Evolutionary conservation across 2,329 filamentous ascomycete species (phyloP).

Genomic region (Periconia sp.): DNA sequence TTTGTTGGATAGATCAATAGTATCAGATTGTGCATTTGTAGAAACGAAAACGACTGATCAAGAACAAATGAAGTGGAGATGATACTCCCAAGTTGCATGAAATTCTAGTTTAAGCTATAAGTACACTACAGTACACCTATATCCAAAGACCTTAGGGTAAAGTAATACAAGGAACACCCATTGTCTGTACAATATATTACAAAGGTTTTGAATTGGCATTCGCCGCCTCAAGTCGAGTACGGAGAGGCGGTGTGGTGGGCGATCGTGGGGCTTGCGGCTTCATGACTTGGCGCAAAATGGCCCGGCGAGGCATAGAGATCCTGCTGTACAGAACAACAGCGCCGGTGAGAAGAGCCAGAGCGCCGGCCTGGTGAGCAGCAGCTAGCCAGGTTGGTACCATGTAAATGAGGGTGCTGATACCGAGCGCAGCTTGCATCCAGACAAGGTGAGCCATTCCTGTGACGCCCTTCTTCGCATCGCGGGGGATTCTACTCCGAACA

Average conservation of each 20-base stretch:
- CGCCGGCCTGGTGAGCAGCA: conserved; percentile 90
- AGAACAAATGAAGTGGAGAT: too few relatives aligned
- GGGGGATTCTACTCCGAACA: conserved; percentile 65
- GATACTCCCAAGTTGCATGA: too few relatives aligned
- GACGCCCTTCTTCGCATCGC: conserved; percentile 72
- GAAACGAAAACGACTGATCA: too few relatives aligned
- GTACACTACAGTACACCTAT: too few relatives aligned
- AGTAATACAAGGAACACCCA: too few relatives aligned
- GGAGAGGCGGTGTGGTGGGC: conserved; percentile 24
- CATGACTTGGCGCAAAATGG: conserved; percentile 37
- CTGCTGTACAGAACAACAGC: conserved; percentile 76
- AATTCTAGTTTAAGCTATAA: too few relatives aligned
- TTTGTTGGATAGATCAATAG: too few relatives aligned
- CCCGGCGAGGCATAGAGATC: conserved; percentile 40
- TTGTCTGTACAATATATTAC: not conserved
- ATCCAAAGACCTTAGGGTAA: too few relatives aligned
- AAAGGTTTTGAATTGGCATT: conserved; percentile 20
- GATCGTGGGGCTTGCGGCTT: conserved; percentile 25
- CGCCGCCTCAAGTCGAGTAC: conserved; percentile 23
- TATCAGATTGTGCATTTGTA: too few relatives aligned
- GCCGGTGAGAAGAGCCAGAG: conserved; percentile 81
- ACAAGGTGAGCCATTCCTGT: conserved; percentile 84
- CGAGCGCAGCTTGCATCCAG: conserved; percentile 79
- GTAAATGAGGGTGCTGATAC: conserved; percentile 90
- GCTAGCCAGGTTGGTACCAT: conserved; percentile 89